Conservation (phyloP, 2,329 filamentous ascomycete genomes). For the Sordariomycetes sp. region DNA sequence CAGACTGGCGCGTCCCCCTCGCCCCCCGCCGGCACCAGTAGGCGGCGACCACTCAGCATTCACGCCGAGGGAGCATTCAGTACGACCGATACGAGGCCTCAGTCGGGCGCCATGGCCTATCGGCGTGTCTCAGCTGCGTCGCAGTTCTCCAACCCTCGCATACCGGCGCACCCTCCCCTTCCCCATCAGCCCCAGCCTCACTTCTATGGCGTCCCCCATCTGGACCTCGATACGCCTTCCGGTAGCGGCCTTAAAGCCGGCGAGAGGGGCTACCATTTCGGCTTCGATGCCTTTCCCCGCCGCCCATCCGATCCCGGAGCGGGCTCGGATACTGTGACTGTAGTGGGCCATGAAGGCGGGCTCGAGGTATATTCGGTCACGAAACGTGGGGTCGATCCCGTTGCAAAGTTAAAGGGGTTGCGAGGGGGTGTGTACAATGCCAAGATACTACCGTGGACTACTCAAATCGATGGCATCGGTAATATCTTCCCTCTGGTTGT, state of each 20-base stretch:
- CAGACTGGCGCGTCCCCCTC: slow-evolving; percentile 26
- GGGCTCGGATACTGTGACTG: slow-evolving; percentile 48
- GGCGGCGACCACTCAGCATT: slow-evolving; percentile 36
- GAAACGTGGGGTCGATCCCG: slow-evolving; percentile 55
- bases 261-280: slow-evolving; percentile 63
- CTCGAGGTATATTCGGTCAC: slow-evolving; percentile 64
- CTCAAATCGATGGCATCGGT: slow-evolving; percentile 26
- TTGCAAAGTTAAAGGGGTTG: slow-evolving; percentile 62
- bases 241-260: slow-evolving; percentile 46
- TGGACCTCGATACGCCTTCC: slow-evolving; percentile 53
- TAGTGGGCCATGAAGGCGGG: slow-evolving; percentile 70
- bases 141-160: slow-evolving; percentile 31
- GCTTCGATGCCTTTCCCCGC: slow-evolving; percentile 57
- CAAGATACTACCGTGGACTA: slow-evolving; percentile 66
- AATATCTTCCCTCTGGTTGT: slow-evolving; percentile 61
- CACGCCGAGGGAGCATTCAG: slow-evolving; percentile 27
- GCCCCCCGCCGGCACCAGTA: slow-evolving; percentile 16
- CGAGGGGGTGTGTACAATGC: slow-evolving; percentile 70
- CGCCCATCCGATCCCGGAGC: slow-evolving; percentile 20
- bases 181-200: slow-evolving; percentile 66
- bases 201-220: slow-evolving; percentile 62
- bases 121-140: slow-evolving; percentile 38
- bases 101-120: slow-evolving; percentile 17
- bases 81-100: not conserved
- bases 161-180: slow-evolving; percentile 43